Percentiles rank a stretch among this genome's conserved stretches.
Evolutionary conservation across 768 basidiomycete species (phyloP).

Genomic region (Boletellus ananiceps): DNA sequence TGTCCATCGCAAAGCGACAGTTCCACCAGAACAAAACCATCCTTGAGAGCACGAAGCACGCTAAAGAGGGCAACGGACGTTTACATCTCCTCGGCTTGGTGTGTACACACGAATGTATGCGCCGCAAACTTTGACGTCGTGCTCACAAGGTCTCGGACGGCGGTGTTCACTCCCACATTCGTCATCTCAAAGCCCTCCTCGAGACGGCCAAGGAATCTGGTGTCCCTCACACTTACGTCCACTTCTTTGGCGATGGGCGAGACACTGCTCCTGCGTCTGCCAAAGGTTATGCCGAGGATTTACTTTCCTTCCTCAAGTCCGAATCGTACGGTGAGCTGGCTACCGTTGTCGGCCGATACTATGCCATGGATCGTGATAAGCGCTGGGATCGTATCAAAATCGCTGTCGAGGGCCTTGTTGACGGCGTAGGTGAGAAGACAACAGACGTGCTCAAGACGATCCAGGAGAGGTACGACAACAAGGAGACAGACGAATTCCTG

Average conservation of each 20-base stretch:
- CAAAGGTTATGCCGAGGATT: slow-evolving; percentile 67
- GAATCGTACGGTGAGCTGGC: slow-evolving; percentile 78
- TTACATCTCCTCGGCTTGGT: slow-evolving; percentile 89
- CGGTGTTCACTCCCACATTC: slow-evolving; percentile 95
- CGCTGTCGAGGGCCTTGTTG: slow-evolving; percentile 80
- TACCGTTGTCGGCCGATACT: slow-evolving; percentile 87
- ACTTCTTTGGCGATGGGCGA: slow-evolving; percentile 93
- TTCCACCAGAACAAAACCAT: slow-evolving; percentile 79
- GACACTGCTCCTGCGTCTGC: slow-evolving; percentile 90
- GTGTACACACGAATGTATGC: slow-evolving; percentile 19
- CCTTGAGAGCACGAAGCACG: slow-evolving; percentile 66
- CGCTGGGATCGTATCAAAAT: slow-evolving; percentile 93
- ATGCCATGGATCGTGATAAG: slow-evolving; percentile 96
- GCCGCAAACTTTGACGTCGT: slow-evolving; percentile 1
- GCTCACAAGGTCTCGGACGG: slow-evolving; percentile 76
- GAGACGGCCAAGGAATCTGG: slow-evolving; percentile 84
- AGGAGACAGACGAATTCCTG: slow-evolving; percentile 92
- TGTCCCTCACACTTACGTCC: slow-evolving; percentile 83
- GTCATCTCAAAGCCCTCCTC: slow-evolving; percentile 84
- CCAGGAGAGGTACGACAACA: slow-evolving; percentile 73
- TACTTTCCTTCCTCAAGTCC: slow-evolving; percentile 73
- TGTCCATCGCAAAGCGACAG: slow-evolving; percentile 81
- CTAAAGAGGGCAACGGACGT: slow-evolving; percentile 78
- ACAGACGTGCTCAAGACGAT: slow-evolving; percentile 58
- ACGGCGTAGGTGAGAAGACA: slow-evolving; percentile 58